Evolutionary conservation across 2,329 filamentous ascomycete genomes (phyloP).

Genomic region (Plectosphaerella plurivora): DNA sequence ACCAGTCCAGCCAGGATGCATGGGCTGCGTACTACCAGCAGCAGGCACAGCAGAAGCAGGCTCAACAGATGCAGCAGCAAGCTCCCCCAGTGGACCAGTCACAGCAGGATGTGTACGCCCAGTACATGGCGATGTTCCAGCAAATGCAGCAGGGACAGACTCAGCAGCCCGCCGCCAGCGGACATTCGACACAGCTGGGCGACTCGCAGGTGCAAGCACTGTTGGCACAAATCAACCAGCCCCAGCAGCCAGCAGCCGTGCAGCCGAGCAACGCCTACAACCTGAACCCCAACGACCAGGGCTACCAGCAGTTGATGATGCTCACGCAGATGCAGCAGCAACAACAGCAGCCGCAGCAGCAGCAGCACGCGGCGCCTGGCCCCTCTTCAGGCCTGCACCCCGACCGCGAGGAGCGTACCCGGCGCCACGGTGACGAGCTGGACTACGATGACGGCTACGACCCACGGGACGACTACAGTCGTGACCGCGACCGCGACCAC

Average conservation of each 20-base stretch:
- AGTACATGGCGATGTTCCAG: conserved; percentile 37
- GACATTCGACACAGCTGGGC: conserved; percentile 7
- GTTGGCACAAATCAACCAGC: conserved; percentile 36
- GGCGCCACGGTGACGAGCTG: background rate
- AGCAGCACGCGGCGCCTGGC: conserved; percentile 7
- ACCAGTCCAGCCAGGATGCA: conserved; percentile 15
- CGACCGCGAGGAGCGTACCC: background rate
- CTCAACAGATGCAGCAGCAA: conserved; percentile 24
- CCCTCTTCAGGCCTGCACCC: conserved; percentile 6
- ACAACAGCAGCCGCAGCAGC: conserved; percentile 12
- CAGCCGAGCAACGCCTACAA: conserved; percentile 16
- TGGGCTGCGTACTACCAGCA: conserved; percentile 23
- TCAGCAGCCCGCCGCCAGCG: conserved; percentile 10
- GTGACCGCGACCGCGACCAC: conserved; percentile 18
- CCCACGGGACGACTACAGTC: conserved; percentile 11
- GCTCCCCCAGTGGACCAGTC: conserved; percentile 25
- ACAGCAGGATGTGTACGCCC: conserved; percentile 26
- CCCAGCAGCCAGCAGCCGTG: conserved; percentile 7
- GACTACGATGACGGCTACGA: conserved; percentile 6
- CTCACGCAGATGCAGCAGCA: conserved; percentile 31
- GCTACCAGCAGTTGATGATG: conserved; percentile 35
- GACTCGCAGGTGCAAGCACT: conserved; percentile 38
- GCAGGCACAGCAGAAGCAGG: conserved; percentile 23
- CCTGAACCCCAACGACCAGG: conserved; percentile 31
- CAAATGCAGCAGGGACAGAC: conserved; percentile 31